Evolutionary conservation across 2,329 filamentous ascomycete genomes (phyloP), one percentile per base, ranked within the genome.

Genomic region (Paecilomyces formosus): DNA sequence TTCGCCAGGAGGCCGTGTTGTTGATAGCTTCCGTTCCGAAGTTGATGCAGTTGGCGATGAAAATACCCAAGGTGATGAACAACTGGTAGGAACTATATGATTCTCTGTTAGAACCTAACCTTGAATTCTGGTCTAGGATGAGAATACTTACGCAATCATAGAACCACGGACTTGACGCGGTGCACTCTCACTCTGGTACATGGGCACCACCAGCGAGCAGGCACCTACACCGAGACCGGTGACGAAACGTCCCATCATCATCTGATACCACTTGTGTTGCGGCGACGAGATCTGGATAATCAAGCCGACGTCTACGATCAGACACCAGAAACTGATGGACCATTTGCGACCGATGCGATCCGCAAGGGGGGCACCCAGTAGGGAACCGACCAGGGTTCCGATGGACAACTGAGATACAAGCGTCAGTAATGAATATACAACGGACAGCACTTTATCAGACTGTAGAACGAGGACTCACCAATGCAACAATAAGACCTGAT

Each of bases 31-130:
- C 73, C 1, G 76, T 78, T 26, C 77, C 77, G 54, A 68, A 79
- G 60, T 79, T 79, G 67, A 79, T 76, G 57, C 75, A 76, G 39
- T 76, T 72, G n/a, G 77, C 76, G 8, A 78, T 65, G 58, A 79
- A 75, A 55, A 79, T 79, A 3, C 77, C 77, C 7, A 78, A 63
- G 0, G 77, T 79, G 61, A 79, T 76, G 60, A 80, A 78, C 3
- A 80, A 65, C 58, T 80, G 78, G 60, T 79, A 80, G 4, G 75
- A 74, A 62, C 75, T 75, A 49, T 54, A 55, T 22, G 35, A 5
- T 21, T 45, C 30, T 18, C 58, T 45, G 53, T 39, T 35, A 54
- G 51, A 22, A 31, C 30, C 49, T 22, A 18, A 22, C 31, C 18
- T 28, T 13, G 26, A 13, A 26, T 11, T n/a, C 7, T 15, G 24